Base-by-base conservation (phyloP, 2,329 filamentous ascomycete species). In the Dothideomycetes sp. region DNA sequence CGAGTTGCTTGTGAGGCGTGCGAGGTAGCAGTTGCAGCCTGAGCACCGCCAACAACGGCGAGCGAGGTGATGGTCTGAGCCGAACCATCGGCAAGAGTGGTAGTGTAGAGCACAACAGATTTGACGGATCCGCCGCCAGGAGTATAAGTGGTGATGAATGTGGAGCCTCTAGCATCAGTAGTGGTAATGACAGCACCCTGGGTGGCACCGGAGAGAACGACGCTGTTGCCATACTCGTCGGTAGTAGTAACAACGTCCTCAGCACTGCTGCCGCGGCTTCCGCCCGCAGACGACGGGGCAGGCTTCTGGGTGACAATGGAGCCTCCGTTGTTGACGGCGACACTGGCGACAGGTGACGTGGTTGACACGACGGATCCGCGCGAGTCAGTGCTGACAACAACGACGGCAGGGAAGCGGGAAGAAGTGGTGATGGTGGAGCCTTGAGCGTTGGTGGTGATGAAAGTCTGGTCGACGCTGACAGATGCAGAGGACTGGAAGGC, bases 61-160 rank as follows among this genome's bases (percentile, higher is more conserved):
- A 62, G 66, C 34, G 60, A 64, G 13, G 67, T 70, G 37, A 68
- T 55, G 1, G 64, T 68, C 24, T 51, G 57, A 3, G 51, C 57
- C 23, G 54, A 43, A 12, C 61, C 61, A 40, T 62, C 53, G 7
- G 59, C 46, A 11, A 60, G 45, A 9, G 49, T 54, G 2, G 56
- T 58, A 4, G 60, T 64, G 27, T 49, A 35, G 13, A 69, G 48
- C 20, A 62, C 55, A 19, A 70, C 46, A 33, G 56, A 55, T 47
- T 54, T 62, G 15, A 70, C 60, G 7, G 47, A 51, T 15, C 60
- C 64, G 32, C 59, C 65, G 33, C 51, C 55, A 4, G 67, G 67
- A 1, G 65, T 68, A 49, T 64, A 68, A 1, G 68, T 71, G 3
- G 67, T 65, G 36, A 67, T 47, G 41, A 69, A 60, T 3, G 64